Percentiles rank a stretch among this genome's conserved stretches.
Conservation (phyloP, 2,329 filamentous ascomycete species). For the Alternaria sp. region DNA sequence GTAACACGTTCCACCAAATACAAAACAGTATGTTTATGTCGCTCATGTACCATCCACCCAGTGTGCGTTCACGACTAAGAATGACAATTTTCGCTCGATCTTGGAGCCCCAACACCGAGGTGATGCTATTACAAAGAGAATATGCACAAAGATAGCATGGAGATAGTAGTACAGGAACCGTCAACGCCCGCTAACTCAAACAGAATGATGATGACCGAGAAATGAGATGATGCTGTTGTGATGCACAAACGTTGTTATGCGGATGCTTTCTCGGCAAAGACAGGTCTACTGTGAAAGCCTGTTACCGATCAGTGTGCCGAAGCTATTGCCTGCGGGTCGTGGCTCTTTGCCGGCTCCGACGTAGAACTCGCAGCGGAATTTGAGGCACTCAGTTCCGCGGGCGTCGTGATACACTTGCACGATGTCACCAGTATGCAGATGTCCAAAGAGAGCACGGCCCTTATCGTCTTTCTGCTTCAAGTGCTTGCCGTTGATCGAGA, state of each 20-base stretch:
- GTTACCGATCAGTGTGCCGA: constrained; percentile 30
- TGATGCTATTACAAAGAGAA: not conserved
- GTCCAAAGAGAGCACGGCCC: constrained; percentile 66
- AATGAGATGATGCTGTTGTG: not conserved
- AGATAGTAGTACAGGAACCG: not conserved
- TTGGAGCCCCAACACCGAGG: constrained; percentile 4
- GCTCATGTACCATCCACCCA: not conserved
- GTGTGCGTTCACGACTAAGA: not conserved
- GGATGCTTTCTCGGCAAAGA: not conserved
- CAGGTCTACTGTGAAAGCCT: constrained; percentile 16
- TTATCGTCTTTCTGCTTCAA: constrained; percentile 65
- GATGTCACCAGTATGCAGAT: constrained; percentile 78
- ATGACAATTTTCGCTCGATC: not conserved
- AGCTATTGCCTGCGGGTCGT: constrained; percentile 36
- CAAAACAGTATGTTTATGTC: not conserved
- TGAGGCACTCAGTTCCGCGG: constrained; percentile 46
- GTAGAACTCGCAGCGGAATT: constrained; percentile 56
- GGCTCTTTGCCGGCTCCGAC: constrained; percentile 48
- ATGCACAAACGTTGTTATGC: not conserved
- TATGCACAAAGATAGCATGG: not conserved
- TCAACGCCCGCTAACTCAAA: constrained; percentile 1
- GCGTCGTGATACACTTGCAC: constrained; percentile 72
- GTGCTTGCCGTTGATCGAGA: constrained; percentile 77
- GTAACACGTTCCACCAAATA: not conserved
- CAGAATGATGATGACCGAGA: not conserved